Evolutionary conservation across 306 rosid genomes (phyloP).

Genomic region (Castanospermum australe): DNA sequence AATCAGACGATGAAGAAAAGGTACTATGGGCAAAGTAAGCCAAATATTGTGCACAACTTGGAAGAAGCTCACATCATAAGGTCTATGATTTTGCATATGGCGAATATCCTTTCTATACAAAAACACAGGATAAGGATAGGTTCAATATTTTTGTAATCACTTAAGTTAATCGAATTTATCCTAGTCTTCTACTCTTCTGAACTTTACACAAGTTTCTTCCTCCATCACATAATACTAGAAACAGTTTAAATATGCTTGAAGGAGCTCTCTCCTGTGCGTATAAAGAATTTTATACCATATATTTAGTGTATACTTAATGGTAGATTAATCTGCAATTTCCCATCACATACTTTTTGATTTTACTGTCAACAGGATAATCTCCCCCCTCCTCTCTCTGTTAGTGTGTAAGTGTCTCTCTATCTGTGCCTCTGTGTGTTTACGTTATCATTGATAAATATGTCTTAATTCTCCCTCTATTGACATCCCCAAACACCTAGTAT

Average conservation of each 20-base stretch:
- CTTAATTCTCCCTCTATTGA: no score
- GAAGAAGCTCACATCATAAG: slow-evolving; percentile 20
- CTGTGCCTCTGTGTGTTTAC: no score
- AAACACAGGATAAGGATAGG: background rate
- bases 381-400: no score
- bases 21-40: background rate
- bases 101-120: background rate
- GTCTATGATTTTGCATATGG: background rate
- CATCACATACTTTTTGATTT: background rate
- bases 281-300: background rate
- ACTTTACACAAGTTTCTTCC: background rate
- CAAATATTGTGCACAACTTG: background rate
- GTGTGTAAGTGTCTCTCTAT: no score
- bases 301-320: background rate
- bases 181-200: background rate
- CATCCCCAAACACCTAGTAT: no score
- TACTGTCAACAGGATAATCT: no score
- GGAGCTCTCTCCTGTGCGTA: background rate
- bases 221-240: background rate
- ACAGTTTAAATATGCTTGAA: background rate
- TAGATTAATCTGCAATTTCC: background rate
- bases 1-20: background rate
- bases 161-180: background rate
- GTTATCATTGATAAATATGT: no score
- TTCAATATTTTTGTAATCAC: background rate